Base-by-base conservation (phyloP, 2,329 filamentous ascomycete genomes). In the Microcyclospora pomicola region DNA sequence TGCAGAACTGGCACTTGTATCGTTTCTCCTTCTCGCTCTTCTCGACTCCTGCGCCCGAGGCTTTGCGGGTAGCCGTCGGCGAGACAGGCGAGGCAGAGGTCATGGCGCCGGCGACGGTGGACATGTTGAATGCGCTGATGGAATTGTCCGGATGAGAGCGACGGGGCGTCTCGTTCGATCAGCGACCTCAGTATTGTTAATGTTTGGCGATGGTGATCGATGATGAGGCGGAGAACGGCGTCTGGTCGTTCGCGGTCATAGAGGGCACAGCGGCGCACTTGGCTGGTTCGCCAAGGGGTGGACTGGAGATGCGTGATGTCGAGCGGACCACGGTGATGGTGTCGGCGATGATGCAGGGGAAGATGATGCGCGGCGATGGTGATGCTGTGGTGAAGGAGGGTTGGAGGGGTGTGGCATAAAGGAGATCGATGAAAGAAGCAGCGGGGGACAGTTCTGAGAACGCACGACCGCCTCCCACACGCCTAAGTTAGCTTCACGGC, bases 1-100 rank as follows among this genome's bases (percentile, higher is more conserved):
- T 87, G 70, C 91, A 96, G 65, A 94, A 96, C 71, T 94, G 86
- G 69, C 91, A 98, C 64, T 96, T 95, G 77, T 98, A 98, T 67
- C 95, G 94, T 71, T 92, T 88, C 70, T 96, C 91, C 40, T 55
- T 55, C 43, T 51, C 48, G 40, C 52, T 51, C 6, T 40, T 38
- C 15, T 47, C 35, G 34, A 46, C 44, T 29, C 35, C 38, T 31
- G 27, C 35, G 33, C 42, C 42, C 33, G 47, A 48, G 31, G 49
- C 44, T 41, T 55, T 55, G 38, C 50, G 50, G 31, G 34, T 39
- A 27, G 37, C 38, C 31, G 81, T 73, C 57, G 78, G 74, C 58
- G 84, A 75, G 57, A 75, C 68, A 52, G 75, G 63, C 57, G 42
- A 45, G 52, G 77, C 73, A 67, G 74, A 77, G 59, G 80, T 77